Evolutionary conservation across 306 rosid genomes (phyloP), one percentile per base, ranked within the genome.

Genomic region (Abrus precatorius): DNA sequence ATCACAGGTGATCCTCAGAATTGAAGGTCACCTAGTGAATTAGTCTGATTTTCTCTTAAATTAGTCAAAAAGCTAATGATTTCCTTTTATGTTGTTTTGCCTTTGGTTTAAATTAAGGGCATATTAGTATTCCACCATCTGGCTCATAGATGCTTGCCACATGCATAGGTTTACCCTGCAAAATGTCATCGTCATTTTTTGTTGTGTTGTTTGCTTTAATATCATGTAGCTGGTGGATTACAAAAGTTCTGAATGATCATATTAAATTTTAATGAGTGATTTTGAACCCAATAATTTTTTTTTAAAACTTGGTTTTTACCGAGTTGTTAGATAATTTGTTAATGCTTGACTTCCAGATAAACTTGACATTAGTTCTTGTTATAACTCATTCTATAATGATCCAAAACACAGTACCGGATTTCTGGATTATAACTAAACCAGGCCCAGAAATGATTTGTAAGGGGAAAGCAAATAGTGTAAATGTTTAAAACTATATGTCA

Each of bases 401-500:
- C 52, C 61, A 47, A 69, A 33, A 57, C 50, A 47, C 62, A 67
- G 14, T 45, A 79, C 29, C 30, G 30, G 3, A 33, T 7, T 40
- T 69, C 1, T 1, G 5, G 32, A 66, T 53, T 54, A 76, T 66
- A 11, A 54, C 34, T 12, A 55, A 78, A 66, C 54, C 53, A 49
- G 49, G 47, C 53, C 28, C 13, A 11, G 13, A 72, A 57, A 52
- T 73, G 59, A 52, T 52, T 36, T 44, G 48, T 20, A 27, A 40
- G 69, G 50, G 55, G 61, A 34, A 10, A 50, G 13, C 28, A 32
- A 6, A 43, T 14, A n/a, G n/a, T 40, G 30, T 67, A 41, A 40
- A 66, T 66, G 45, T 29, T 54, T 68, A 9, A 40, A 36, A 64
- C 68, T 49, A 41, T 40, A 68, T 78, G 9, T 81, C 40, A 73